phyloP scores from a whole-genome alignment of 768 basidiomycete species.

The Lactarius trivialis region DNA sequence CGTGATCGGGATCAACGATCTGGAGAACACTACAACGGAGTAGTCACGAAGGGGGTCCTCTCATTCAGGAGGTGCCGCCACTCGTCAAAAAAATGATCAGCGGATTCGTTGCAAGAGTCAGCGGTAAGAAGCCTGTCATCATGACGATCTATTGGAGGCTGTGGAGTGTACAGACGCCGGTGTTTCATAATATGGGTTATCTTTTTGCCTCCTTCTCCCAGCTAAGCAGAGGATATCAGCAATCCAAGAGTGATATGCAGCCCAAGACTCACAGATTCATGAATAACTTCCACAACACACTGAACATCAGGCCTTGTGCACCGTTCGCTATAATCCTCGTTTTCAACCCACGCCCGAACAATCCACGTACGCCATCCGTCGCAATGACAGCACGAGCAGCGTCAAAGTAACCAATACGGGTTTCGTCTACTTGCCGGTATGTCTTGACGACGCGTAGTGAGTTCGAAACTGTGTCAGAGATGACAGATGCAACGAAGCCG shows the following conservation, averaged over 20 bases:
- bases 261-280: conserved; percentile 65
- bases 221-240: not conserved
- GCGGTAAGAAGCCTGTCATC: not conserved
- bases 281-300: conserved; percentile 86
- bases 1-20: not conserved
- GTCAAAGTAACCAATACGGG: conserved; percentile 68
- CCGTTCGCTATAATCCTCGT: conserved; percentile 89
- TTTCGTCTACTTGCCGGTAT: conserved; percentile 85
- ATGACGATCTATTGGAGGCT: not conserved
- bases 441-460: conserved; percentile 92
- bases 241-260: not conserved
- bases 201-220: conserved; percentile 8
- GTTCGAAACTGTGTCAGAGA: conserved; percentile 83
- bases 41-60: not conserved
- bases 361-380: conserved; percentile 66
- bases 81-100: not conserved
- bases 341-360: conserved; percentile 86
- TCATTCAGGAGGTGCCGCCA: not conserved
- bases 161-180: not conserved
- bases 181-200: not conserved
- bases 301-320: conserved; percentile 86
- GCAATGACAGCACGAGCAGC: conserved; percentile 74
- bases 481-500: conserved; percentile 80
- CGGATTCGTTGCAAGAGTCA: not conserved
- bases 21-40: too few species aligned